These are phyloP conservation scores for Monascus ruber DNA, from an alignment of 2,329 filamentous ascomycete species.

Conservation along the genomic window DNA sequence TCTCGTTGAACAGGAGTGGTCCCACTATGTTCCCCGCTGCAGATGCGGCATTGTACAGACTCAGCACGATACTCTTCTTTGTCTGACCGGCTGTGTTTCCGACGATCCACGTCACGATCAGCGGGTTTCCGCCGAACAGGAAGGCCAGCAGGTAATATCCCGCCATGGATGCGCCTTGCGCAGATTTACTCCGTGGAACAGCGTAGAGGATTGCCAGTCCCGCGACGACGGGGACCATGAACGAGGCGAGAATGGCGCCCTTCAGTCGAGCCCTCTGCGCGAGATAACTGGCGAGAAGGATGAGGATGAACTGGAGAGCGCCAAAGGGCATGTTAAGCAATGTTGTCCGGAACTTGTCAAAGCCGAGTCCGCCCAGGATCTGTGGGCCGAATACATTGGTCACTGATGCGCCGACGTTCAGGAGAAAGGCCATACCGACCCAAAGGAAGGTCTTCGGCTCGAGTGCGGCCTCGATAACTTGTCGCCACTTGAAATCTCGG, in stretches of 20 bases:
- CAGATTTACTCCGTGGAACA: constrained; percentile 31
- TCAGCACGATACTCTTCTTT: constrained; percentile 55
- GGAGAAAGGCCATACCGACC: constrained; percentile 47
- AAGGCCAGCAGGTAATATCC: constrained; percentile 58
- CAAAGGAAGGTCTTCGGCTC: constrained; percentile 47
- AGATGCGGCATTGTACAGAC: constrained; percentile 51
- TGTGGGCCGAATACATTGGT: constrained; percentile 55
- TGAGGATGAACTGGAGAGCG: constrained; percentile 47
- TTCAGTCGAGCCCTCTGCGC: constrained; percentile 49
- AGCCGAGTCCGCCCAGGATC: constrained; percentile 50
- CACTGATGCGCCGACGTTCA: constrained; percentile 54
- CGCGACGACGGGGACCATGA: constrained; percentile 50
- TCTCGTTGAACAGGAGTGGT: constrained; percentile 48
- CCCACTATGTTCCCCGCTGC: constrained; percentile 57
- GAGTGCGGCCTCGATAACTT: constrained; percentile 31
- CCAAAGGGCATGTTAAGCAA: constrained; percentile 59
- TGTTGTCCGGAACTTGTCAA: constrained; percentile 46
- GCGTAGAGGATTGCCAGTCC: constrained; percentile 47
- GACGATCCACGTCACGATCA: constrained; percentile 58
- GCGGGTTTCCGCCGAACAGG: constrained; percentile 53
- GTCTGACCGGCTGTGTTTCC: constrained; percentile 58
- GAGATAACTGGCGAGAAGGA: constrained; percentile 48
- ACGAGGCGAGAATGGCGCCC: constrained; percentile 40
- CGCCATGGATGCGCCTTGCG: constrained; percentile 41
- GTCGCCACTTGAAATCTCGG: constrained; percentile 35